Conservation (phyloP, 306 rosid species). For the Dryas drummondii region DNA sequence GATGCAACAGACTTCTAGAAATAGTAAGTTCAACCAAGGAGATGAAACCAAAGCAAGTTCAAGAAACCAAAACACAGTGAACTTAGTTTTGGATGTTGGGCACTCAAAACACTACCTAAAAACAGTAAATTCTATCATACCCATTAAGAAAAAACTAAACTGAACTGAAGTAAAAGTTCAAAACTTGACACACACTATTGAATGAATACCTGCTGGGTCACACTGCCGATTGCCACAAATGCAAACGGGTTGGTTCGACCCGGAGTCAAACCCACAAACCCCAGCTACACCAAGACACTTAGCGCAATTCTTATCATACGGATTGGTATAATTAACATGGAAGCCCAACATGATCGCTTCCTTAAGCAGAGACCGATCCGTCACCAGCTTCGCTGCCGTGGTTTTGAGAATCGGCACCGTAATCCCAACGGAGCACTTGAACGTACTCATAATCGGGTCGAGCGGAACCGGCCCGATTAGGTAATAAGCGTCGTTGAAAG, state of each 20-base stretch:
- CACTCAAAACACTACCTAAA: not conserved
- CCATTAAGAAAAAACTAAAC: not conserved
- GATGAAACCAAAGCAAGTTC: too few relatives aligned
- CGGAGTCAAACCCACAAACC: constrained; percentile 49
- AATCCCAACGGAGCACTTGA: constrained; percentile 31
- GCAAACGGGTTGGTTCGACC: constrained; percentile 39
- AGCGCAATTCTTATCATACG: constrained; percentile 26
- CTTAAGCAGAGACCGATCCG: constrained; percentile 34
- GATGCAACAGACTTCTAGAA: too few relatives aligned
- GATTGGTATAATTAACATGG: constrained; percentile 38
- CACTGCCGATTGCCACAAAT: constrained; percentile 50
- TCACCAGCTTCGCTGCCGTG: constrained; percentile 23
- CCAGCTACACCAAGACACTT: constrained; percentile 39
- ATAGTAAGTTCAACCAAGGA: too few relatives aligned
- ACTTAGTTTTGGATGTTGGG: not conserved
- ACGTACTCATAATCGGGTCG: constrained; percentile 32
- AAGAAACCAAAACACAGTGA: not conserved
- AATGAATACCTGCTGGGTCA: constrained; percentile 42
- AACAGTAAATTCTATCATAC: not conserved
- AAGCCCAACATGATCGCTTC: constrained; percentile 61
- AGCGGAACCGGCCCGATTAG: constrained; percentile 47
- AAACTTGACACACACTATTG: not conserved
- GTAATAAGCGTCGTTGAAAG: constrained; percentile 40
- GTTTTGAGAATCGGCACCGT: constrained; percentile 36
- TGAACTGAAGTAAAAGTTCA: not conserved